These are phyloP conservation scores for Suillus luteus DNA, from an alignment of 768 basidiomycete genomes.

Conservation along the genomic window DNA sequence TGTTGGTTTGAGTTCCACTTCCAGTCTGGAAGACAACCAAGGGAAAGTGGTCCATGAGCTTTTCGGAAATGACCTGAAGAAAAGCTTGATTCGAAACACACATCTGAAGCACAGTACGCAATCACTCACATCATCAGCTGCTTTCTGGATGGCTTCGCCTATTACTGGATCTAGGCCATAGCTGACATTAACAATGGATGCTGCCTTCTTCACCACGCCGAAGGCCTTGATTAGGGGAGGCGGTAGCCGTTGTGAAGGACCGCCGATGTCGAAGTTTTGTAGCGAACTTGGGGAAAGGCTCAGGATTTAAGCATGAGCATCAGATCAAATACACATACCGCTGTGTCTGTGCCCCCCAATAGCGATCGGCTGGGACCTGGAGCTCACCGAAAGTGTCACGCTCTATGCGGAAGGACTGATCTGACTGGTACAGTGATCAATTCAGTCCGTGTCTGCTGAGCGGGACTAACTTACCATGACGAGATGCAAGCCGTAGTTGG, in stretches of 20 bases:
- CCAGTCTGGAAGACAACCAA: slow-evolving; percentile 99
- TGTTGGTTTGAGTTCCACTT: slow-evolving; percentile 98
- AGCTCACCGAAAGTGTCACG: slow-evolving; percentile 96
- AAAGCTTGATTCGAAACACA: slow-evolving; percentile 7
- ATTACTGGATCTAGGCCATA: slow-evolving; percentile 91
- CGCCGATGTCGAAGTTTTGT: slow-evolving; percentile 98
- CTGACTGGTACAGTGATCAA: slow-evolving; percentile 32
- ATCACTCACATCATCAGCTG: slow-evolving; percentile 84
- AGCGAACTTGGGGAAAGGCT: slow-evolving; percentile 60
- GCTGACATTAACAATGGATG: slow-evolving; percentile 81
- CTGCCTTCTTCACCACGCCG: slow-evolving; percentile 96
- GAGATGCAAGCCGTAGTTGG: background rate
- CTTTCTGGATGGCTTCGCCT: slow-evolving; percentile 85
- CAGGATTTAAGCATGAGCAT: background rate
- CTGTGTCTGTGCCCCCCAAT: slow-evolving; percentile 99
- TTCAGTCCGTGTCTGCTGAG: background rate
- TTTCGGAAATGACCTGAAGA: slow-evolving; percentile 89
- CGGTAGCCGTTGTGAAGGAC: slow-evolving; percentile 91
- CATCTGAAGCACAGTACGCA: background rate
- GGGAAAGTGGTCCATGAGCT: slow-evolving; percentile 94
- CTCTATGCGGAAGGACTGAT: slow-evolving; percentile 71
- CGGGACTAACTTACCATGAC: slow-evolving; percentile 36
- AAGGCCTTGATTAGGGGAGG: slow-evolving; percentile 96
- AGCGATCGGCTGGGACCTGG: slow-evolving; percentile 81
- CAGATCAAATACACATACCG: slow-evolving; percentile 47